Evolutionary conservation across 345 rosid genomes (phyloP), one percentile per base, ranked within the genome.

Genomic region (Combretum micranthum): DNA sequence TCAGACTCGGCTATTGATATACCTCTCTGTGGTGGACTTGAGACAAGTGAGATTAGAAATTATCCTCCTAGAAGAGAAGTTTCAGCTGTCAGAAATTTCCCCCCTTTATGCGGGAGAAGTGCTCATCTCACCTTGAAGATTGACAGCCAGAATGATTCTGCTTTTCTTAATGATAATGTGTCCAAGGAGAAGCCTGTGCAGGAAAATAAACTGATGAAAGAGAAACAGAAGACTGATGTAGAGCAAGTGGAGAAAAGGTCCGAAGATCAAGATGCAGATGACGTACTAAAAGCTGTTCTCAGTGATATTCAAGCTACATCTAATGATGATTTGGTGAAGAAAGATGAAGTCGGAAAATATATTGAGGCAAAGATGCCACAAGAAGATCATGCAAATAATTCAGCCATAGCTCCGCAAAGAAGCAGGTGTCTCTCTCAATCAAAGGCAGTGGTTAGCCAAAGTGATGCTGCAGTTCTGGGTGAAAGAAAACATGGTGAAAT

Each of bases 61-160:
- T 78, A 75, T 64, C 80, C 73, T 50, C 72, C 79, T 12, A 69
- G 73, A 59, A 79, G 84, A 77, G 77, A 54, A 47, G 66, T 77
- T 61, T 63, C 72, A 0, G 82, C 79, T 42, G 52, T 70, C 15
- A 74, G 88, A 68, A 76, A 75, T 62, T 88, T 78, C 57, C 83
- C 94, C 59, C 79, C 75, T 13, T 42, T 52, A 23, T 78, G 77
- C 52, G 83, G 87, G 65, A 62, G 71, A 62, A 82, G 72, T 42
- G 69, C 81, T 70, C 53, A 59, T 14, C 13, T 25, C 54, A 47
- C 50, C 60, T 11, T 21, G 14, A 57, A 57, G 53, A 73, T 61
- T 53, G 70, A 37, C 59, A 9, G 44, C 52, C 15, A 13, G 15
- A 20, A 64, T 49, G 60, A 48, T 50, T 21, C 51, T 58, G 32